These are phyloP conservation scores for Neoarthrinium moseri DNA, from an alignment of 2,329 filamentous ascomycete genomes.

Conservation along the genomic window DNA sequence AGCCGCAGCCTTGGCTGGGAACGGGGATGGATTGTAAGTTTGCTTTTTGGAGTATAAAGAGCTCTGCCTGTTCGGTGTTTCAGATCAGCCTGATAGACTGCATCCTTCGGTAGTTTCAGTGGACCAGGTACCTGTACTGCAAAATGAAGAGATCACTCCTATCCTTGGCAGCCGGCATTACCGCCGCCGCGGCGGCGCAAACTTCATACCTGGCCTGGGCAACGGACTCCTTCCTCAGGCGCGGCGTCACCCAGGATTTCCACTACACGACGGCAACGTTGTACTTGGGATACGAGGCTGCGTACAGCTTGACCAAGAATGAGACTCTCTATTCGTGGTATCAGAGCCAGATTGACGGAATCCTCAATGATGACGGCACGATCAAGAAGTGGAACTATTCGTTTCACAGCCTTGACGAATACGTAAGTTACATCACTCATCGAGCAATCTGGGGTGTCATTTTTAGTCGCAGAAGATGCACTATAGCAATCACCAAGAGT, in stretches of 20 bases:
- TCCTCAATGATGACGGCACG: constrained; percentile 47
- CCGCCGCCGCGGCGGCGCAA: neutral
- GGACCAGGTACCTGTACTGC: neutral
- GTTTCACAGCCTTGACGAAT: constrained; percentile 50
- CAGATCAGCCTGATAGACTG: no score
- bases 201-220: neutral
- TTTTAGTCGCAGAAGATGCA: no score
- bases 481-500: no score
- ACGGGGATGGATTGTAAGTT: no score
- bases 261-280: constrained; percentile 45
- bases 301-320: constrained; percentile 41
- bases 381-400: constrained; percentile 43
- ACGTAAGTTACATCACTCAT: constrained; percentile 18
- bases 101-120: neutral
- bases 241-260: constrained; percentile 35
- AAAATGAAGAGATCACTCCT: constrained; percentile 2
- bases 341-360: constrained; percentile 40
- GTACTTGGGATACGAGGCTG: constrained; percentile 44
- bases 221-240: constrained; percentile 45
- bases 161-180: neutral
- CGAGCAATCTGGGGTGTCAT: no score
- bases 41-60: no score
- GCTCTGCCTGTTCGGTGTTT: no score
- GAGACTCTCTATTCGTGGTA: constrained; percentile 42
- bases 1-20: constrained; percentile 7